Evolutionary conservation across 805 yeast genomes (phyloP), one percentile per base, ranked within the genome.

Genomic region (Candida parachauliodes): DNA sequence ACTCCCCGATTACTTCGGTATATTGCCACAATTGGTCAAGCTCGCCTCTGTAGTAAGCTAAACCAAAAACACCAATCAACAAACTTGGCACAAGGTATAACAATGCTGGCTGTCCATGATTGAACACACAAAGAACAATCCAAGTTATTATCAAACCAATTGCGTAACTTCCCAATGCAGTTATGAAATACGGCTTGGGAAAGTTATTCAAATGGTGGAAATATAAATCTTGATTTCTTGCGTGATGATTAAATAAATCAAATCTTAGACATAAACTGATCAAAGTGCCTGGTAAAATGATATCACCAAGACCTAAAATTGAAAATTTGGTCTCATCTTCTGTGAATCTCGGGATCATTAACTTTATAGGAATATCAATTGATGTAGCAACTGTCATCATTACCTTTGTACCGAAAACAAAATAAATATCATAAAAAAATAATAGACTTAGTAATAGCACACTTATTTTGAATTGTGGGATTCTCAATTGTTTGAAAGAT

Each of bases 51-150:
- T 38, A n/a, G n/a, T 48, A 34, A 0, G 76, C 76, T 0, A 59
- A 46, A 0, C 49, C 25, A 0, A 57, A n/a, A 1, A 69, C 62
- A 0, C 70, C 57, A 0, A 62, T 7, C 14, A 59, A 25, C 23
- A 63, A 31, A n/a, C 47, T 28, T 4, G 88, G 88, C 3, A 79
- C 79, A 18, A 82, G 54, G 50, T 80, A 82, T 14, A 83, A 51
- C 43, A 83, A 58, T 0, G 88, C 88, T 1, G 88, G 88, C 55
- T 81, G 88, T 1, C 79, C 86, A 8, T 49, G 53, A 1, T 67
- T 48, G 43, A 49, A 73, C 3, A 49, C 35, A 22, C 60, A 57
- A 34, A 73, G 53, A 3, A 67, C 73, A 2, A 43, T 46, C 34
- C 71, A 55, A 1, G 87, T 75, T 0, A 50, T 33, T 0, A 54